phyloP scores from a whole-genome alignment of 1,139 yeast species.

The Pichia sp. region DNA sequence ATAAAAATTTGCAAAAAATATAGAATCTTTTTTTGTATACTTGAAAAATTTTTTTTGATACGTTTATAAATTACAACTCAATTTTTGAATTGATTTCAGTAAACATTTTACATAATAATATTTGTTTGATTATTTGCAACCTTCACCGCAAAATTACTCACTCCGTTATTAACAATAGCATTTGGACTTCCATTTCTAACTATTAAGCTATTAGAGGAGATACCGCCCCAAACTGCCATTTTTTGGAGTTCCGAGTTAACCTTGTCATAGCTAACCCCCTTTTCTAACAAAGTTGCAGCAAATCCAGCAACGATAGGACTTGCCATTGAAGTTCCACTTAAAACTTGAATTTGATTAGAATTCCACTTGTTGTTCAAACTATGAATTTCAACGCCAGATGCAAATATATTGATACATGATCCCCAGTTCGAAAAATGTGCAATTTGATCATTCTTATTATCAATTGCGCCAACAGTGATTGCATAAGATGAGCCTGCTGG shows the following conservation, averaged over 20 bases:
- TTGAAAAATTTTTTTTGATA: too few relatives aligned
- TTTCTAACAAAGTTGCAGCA: conserved; percentile 56
- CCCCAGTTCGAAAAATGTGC: conserved; percentile 89
- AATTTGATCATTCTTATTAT: conserved; percentile 59
- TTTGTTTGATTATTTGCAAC: background rate
- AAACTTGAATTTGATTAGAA: conserved; percentile 33
- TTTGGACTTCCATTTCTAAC: conserved; percentile 28
- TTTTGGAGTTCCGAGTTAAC: conserved; percentile 38
- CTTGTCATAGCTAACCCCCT: conserved; percentile 44
- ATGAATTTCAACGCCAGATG: conserved; percentile 66
- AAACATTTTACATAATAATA: background rate
- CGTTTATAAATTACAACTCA: background rate
- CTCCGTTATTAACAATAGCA: conserved; percentile 25
- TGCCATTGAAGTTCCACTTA: conserved; percentile 88
- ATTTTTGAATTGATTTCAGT: background rate
- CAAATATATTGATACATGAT: conserved; percentile 74
- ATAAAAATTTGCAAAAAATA: background rate
- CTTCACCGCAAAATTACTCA: conserved; percentile 4
- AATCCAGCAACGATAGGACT: conserved; percentile 77
- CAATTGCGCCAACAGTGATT: conserved; percentile 82
- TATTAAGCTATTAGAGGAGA: conserved; percentile 30
- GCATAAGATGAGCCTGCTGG: conserved; percentile 48
- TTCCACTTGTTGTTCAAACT: conserved; percentile 35
- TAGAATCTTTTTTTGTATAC: background rate
- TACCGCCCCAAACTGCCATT: conserved; percentile 33